These are phyloP conservation scores for Colletotrichum ledebouriae DNA, from an alignment of 2,329 filamentous ascomycete genomes.

Conservation along the genomic window DNA sequence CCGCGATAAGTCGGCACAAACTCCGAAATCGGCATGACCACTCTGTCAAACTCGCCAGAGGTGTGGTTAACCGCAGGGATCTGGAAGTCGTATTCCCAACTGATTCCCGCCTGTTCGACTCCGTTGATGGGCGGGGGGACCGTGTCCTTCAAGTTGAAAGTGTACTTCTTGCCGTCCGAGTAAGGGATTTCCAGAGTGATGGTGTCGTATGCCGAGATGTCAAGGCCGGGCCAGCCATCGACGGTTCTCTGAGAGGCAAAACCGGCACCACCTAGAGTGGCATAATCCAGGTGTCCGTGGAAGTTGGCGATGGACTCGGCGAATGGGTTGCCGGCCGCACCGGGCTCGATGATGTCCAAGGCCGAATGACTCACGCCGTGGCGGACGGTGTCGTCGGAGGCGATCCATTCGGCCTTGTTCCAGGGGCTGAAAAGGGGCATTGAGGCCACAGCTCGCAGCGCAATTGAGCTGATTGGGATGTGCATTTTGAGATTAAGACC, in stretches of 20 bases:
- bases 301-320: constrained; percentile 64
- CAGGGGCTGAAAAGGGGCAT: constrained; percentile 62
- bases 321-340: constrained; percentile 43
- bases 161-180: constrained; percentile 77
- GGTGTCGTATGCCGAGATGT: constrained; percentile 74
- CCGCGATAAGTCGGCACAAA: constrained; percentile 82
- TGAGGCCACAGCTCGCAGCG: constrained; percentile 23
- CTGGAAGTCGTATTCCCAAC: constrained; percentile 80
- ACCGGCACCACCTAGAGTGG: constrained; percentile 81
- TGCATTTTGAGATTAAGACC: constrained; percentile 18
- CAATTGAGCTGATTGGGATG: constrained; percentile 14
- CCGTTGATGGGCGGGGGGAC: constrained; percentile 71
- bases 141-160: constrained; percentile 80
- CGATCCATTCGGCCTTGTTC: constrained; percentile 72
- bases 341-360: constrained; percentile 52
- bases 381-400: constrained; percentile 81
- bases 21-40: constrained; percentile 73
- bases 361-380: constrained; percentile 75
- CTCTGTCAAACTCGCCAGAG: constrained; percentile 46
- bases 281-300: constrained; percentile 78
- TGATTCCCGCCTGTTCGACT: constrained; percentile 77
- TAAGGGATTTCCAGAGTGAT: constrained; percentile 66
- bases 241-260: constrained; percentile 84
- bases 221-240: constrained; percentile 68
- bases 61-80: constrained; percentile 44